Evolutionary conservation across 495 filamentous ascomycete species (phyloP), one percentile per base, ranked within the genome.

Genomic region (Penicillium bovifimosum): DNA sequence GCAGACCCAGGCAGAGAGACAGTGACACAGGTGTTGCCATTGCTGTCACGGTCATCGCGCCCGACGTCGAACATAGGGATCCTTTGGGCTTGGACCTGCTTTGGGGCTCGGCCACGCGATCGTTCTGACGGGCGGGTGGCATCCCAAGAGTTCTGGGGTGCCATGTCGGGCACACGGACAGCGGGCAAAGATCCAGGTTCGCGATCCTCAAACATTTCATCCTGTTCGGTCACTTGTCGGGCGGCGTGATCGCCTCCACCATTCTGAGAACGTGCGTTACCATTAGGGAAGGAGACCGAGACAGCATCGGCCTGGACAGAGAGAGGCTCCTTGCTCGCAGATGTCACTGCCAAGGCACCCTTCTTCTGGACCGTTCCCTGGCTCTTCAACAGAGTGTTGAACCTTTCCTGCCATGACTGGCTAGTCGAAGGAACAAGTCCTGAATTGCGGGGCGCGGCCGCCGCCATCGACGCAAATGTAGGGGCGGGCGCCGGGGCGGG

Each of bases 191-290:
- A 90, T 5, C 86, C 88, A 64, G 85, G 86, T 65, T 90, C 88
- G 52, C 86, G 86, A 62, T 91, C 86, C 53, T 90, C 88, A 49
- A 92, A 90, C 56, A 89, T 86, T 50, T 86, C 86, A 55, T 92
- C 88, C 13, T 82, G 84, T 66, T 90, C 87, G 28, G 84, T 85
- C 58, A 86, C 84, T 20, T 80, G 80, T 54, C 80, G 83, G 4
- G 78, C 80, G 34, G 72, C 76, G 20, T 70, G 44, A 43, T 75
- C 68, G n/a, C 70, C 72, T 51, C 70, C 67, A 31, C 71, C 72
- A 18, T 48, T 48, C 9, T 60, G 63, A 11, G 50, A 29, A 11
- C 58, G 65, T 47, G 42, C 58, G 31, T 56, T 58, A 24, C 60
- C 66, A 29, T 65, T 66, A 9, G 84, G 84, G 10, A 86, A 67